These are phyloP conservation scores for Schizosaccharomyces cryophilus DNA, from an alignment of 805 yeast genomes.

Conservation along the genomic window DNA sequence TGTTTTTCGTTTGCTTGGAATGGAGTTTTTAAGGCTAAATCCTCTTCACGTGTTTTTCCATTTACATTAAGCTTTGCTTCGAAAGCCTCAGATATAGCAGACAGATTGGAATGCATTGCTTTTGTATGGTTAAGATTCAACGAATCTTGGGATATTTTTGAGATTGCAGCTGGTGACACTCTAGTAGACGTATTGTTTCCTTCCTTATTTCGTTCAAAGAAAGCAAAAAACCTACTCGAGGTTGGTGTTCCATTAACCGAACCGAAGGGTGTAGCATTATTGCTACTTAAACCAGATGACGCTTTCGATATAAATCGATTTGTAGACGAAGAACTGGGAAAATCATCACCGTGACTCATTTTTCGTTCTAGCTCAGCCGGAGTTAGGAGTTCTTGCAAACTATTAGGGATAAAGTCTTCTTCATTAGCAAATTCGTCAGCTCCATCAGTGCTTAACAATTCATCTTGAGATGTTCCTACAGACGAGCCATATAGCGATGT, in stretches of 20 bases:
- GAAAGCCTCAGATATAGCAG: background rate
- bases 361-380: slow-evolving; percentile 59
- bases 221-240: background rate
- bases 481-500: slow-evolving; percentile 4
- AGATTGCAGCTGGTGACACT: background rate
- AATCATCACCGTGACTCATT: slow-evolving; percentile 21
- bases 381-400: slow-evolving; percentile 55
- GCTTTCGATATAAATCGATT: background rate
- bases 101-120: background rate
- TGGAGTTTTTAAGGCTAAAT: background rate
- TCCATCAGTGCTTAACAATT: slow-evolving; percentile 17
- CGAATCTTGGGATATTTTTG: background rate
- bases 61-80: background rate
- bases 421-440: slow-evolving; percentile 26
- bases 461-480: slow-evolving; percentile 2
- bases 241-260: background rate
- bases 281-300: background rate
- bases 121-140: background rate
- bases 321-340: background rate
- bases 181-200: background rate
- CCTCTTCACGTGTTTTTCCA: background rate
- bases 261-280: background rate
- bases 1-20: background rate
- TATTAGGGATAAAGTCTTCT: slow-evolving; percentile 63
- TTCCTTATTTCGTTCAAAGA: background rate